Base-by-base conservation (phyloP, 306 rosid species). In the Trichosanthes truncata region DNA sequence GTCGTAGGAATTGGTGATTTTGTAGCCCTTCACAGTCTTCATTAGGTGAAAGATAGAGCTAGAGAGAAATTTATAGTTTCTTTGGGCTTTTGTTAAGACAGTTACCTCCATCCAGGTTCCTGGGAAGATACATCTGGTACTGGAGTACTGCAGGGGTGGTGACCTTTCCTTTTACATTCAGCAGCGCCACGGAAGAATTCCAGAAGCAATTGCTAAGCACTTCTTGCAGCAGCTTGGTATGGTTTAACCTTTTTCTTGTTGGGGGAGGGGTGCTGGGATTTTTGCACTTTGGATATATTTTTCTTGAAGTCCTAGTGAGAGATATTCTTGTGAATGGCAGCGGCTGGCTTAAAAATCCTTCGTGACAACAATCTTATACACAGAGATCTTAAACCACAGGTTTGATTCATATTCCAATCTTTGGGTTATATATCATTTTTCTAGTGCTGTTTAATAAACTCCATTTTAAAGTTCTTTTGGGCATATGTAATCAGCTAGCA, bases 371-470 rank as follows among this genome's bases (percentile, higher is more conserved):
- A 90, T 82, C 93, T 96, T 62, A 93, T 96, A 68, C 99, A 96
- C 82, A 87, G 98, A 80, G 99, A 96, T 83, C 87, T 96, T 81
- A 96, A 96, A 84, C 99, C 99, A 59, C 99, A 96, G 97, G 99
- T 96, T 77, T 81, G 74, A 62, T 82, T 36, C 38, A 43, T 81
- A 5, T 4, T 63, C 43, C 71, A 63, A 31, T 31, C 14, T 8
- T 18, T 36, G 35, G 72, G 72, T 33, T 65, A 29, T 62, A 13
- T 62, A 21, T 60, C 35, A 60, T 29, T 31, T 14, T 63, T 63
- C 45, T 2, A 35, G 72, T 65, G 45, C 48, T 66, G 23, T 51
- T 45, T 1, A 49, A 14, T 33, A 74, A 53, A 51, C 62, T 74
- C 5, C 29, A 15, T 52, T 74, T 56, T 78, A 18, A 77, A 74